phyloP scores from a whole-genome alignment of 345 rosid species.

The Rhizophora apiculata region DNA sequence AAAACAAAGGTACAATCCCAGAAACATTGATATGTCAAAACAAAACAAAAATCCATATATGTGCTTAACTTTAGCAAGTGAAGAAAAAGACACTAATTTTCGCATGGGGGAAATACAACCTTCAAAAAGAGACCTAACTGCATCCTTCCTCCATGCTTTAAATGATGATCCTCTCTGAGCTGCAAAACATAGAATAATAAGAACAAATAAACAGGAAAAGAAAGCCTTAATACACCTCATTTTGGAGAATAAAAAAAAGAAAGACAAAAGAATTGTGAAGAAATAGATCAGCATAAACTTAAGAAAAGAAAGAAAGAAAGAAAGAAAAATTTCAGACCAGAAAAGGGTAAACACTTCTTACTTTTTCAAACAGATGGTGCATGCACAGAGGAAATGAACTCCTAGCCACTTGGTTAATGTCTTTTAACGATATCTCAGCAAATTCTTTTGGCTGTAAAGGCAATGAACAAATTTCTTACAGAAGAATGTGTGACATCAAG shows the following conservation, averaged over 20 bases:
- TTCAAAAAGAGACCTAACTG: slow-evolving; percentile 90
- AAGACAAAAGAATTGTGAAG: background rate
- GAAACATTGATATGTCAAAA: background rate
- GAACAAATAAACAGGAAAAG: background rate
- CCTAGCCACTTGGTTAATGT: slow-evolving; percentile 67
- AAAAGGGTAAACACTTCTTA: slow-evolving; percentile 20
- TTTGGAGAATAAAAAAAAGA: background rate
- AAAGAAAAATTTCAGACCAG: background rate
- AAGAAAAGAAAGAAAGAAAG: background rate
- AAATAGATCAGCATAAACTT: background rate
- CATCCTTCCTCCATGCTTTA: slow-evolving; percentile 98
- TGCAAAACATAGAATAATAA: slow-evolving; percentile 26
- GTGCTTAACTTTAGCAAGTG: too few species aligned
- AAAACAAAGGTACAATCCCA: background rate
- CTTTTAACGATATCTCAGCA: slow-evolving; percentile 72
- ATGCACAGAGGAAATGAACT: slow-evolving; percentile 92
- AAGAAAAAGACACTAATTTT: background rate
- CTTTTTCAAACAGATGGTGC: slow-evolving; percentile 88
- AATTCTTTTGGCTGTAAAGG: slow-evolving; percentile 61
- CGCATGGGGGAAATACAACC: slow-evolving; percentile 39
- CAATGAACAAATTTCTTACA: slow-evolving; percentile 8
- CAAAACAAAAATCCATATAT: too few species aligned
- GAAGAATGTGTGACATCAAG: slow-evolving; percentile 9
- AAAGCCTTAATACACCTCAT: background rate
- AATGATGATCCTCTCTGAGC: slow-evolving; percentile 93